Evolutionary conservation across 2,329 filamentous ascomycete genomes (phyloP), one percentile per base, ranked within the genome.

Genomic region (Xylaria sp.): DNA sequence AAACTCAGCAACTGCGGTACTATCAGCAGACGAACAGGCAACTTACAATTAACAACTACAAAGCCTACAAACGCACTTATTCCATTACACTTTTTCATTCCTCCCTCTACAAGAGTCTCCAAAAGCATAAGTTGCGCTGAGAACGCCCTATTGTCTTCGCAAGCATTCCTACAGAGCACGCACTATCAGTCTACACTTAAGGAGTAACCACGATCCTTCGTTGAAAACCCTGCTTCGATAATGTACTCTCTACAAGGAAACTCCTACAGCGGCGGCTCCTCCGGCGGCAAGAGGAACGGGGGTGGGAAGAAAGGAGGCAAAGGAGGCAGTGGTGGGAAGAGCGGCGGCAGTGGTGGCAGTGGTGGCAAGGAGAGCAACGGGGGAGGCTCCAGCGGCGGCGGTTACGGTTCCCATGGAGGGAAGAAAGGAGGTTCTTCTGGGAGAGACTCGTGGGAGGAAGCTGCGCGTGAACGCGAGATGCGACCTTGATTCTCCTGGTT

Each of bases 361-460:
- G 46, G 58, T 0, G 37, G 59, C 44, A 64, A 54, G 18, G 58
- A 51, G 6, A 34, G 32, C 28, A 44, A 46, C 6, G 39, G 59
- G 15, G 65, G 68, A 34, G 50, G 60, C 8, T 64, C 65, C 4
- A 23, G 58, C 20, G 28, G 62, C 15, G 58, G 63, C 15, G 37
- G 52, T 28, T 52, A 54, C 4, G 15, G 51, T 13, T 56, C 62
- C 6, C 12, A 32, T 15, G 62, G 66, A 10, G 59, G 59, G 13
- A 57, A 61, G 15, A 48, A 37, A 34, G 59, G 67, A 3, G 64
- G 65, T 10, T 18, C 55, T 5, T 66, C 63, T 5, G 69, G 54
- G 34, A 50, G 54, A 37, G 66, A 71, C 44, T 51, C 69, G 20
- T 71, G 69, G 69, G 69, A 66, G 50, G 66, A 71, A 8, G 66